Evolutionary conservation across 169 alveolate genomes (phyloP).

Genomic region (Eimeria sp.): DNA sequence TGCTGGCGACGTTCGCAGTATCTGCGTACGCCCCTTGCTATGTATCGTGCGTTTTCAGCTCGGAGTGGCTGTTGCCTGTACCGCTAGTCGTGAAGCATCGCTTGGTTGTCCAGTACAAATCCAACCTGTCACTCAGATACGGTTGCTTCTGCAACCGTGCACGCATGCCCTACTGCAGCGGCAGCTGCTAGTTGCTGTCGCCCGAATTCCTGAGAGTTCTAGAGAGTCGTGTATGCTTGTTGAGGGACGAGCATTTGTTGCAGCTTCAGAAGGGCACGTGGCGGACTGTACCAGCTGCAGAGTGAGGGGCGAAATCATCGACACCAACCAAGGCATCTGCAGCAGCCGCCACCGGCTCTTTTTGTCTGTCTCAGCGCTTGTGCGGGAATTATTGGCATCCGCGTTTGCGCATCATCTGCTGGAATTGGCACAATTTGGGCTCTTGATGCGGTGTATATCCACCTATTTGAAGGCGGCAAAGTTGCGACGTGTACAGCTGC

Average conservation of each 20-base stretch:
- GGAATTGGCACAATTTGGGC: slow-evolving; percentile 53
- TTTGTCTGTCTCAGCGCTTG: slow-evolving; percentile 14
- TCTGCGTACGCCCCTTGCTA: not conserved
- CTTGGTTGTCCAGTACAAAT: slow-evolving; percentile 12
- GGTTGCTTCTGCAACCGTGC: slow-evolving; percentile 56
- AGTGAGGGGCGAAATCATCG: not conserved
- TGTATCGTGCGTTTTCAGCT: slow-evolving; percentile 19
- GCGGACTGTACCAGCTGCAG: not conserved
- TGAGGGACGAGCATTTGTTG: not conserved
- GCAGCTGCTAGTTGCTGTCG: slow-evolving; percentile 65
- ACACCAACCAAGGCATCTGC: not conserved
- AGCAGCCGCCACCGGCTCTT: slow-evolving; percentile 19
- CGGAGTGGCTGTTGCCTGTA: slow-evolving; percentile 63
- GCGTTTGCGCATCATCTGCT: slow-evolving; percentile 41
- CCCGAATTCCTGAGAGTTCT: not conserved
- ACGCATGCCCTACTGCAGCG: slow-evolving; percentile 49
- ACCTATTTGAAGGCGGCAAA: slow-evolving; percentile 49
- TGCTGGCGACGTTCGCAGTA: not conserved
- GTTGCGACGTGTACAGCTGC: not conserved
- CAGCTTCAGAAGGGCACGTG: not conserved
- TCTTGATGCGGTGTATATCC: slow-evolving; percentile 56
- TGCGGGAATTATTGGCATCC: slow-evolving; percentile 42
- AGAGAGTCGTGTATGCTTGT: not conserved
- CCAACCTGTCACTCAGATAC: slow-evolving; percentile 39
- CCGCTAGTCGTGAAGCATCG: slow-evolving; percentile 44